A percentile compares a stretch with the other conserved stretches of the same genome.
These are phyloP conservation scores for Ilex asprella DNA, from an alignment of 257 asterid genomes.

Conservation along the genomic window DNA sequence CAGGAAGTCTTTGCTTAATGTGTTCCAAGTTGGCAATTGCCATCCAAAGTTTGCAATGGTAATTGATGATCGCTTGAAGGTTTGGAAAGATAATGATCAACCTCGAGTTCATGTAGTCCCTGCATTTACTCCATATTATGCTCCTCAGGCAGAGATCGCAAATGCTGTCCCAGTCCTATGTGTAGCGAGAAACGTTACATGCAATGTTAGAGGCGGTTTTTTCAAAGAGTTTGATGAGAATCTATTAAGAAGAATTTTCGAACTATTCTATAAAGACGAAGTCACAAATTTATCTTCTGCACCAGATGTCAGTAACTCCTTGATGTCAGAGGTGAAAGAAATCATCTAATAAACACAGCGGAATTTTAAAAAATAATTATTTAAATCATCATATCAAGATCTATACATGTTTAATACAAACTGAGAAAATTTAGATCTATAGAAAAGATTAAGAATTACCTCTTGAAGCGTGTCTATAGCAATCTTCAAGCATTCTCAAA, in stretches of 20 bases:
- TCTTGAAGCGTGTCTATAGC: no score
- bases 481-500: no score
- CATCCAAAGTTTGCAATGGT: slow-evolving; percentile 99
- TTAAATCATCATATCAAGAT: no score
- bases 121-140: slow-evolving; percentile 93
- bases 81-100: slow-evolving; percentile 98
- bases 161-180: slow-evolving; percentile 91
- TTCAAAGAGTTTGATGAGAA: slow-evolving; percentile 89
- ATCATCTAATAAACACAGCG: no score
- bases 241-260: slow-evolving; percentile 53
- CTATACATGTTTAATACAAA: no score
- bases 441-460: no score
- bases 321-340: slow-evolving; percentile 98
- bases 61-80: slow-evolving; percentile 90
- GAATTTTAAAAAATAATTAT: no score
- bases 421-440: no score
- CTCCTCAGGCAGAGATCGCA: slow-evolving; percentile 98
- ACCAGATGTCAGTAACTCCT: slow-evolving; percentile 92
- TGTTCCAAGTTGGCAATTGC: slow-evolving; percentile 82
- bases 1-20: slow-evolving; percentile 81
- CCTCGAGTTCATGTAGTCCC: slow-evolving; percentile 98
- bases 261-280: slow-evolving; percentile 80
- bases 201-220: slow-evolving; percentile 94
- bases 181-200: slow-evolving; percentile 98
- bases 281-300: slow-evolving; percentile 65